These are phyloP conservation scores for Aspergillus hortae DNA, from an alignment of 2,329 filamentous ascomycete species.

Conservation along the genomic window DNA sequence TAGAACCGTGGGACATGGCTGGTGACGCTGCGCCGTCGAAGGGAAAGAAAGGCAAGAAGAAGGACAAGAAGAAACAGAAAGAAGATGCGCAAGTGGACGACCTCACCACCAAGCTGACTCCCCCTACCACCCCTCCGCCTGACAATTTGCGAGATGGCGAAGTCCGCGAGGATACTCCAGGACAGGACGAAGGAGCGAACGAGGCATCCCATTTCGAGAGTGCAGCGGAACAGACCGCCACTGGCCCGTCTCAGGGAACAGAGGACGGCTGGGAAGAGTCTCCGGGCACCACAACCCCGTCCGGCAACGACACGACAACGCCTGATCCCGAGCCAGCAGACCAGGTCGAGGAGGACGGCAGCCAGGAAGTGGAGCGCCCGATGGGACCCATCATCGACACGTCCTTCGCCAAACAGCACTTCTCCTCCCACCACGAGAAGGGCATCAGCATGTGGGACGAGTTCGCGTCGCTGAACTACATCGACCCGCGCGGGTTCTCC, in stretches of 20 bases:
- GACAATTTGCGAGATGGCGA: background rate
- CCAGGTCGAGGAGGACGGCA: background rate
- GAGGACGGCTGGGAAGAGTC: background rate
- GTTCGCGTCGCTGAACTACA: slow-evolving; percentile 34
- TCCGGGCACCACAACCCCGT: background rate
- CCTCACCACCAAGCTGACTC: slow-evolving; percentile 28
- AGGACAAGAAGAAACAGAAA: slow-evolving; percentile 19
- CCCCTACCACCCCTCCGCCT: slow-evolving; percentile 37
- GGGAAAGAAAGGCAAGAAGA: slow-evolving; percentile 27
- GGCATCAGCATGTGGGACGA: slow-evolving; percentile 38
- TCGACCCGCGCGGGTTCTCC: slow-evolving; percentile 19
- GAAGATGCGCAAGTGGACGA: slow-evolving; percentile 21
- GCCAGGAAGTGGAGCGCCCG: background rate
- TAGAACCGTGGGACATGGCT: slow-evolving; percentile 1
- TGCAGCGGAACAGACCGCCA: background rate
- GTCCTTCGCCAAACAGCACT: slow-evolving; percentile 34
- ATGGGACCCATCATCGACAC: slow-evolving; percentile 28
- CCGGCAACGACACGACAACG: slow-evolving; percentile 2
- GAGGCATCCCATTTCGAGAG: background rate
- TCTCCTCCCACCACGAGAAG: slow-evolving; percentile 24
- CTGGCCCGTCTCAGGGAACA: background rate
- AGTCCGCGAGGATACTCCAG: too few species aligned
- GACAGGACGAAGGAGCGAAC: background rate
- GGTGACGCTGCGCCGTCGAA: slow-evolving; percentile 7
- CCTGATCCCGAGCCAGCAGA: slow-evolving; percentile 5